Base-by-base conservation (phyloP, 2,329 filamentous ascomycete species). In the Parascedosporium putredinis region DNA sequence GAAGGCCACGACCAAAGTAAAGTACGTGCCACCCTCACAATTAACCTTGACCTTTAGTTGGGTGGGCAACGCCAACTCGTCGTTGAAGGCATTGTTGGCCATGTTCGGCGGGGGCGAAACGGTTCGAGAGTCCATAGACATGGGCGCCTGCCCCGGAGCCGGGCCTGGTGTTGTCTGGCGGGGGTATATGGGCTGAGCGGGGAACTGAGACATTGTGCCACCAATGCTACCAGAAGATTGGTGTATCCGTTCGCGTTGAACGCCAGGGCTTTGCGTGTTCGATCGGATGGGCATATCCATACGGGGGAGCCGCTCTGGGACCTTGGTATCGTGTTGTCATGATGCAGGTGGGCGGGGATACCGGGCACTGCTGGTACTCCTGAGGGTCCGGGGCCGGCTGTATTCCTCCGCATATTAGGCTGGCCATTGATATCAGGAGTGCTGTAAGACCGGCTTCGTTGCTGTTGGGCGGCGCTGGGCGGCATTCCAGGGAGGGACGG, bases 31-130 rank as follows among this genome's bases (percentile, higher is more conserved):
- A 43, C 67, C 71, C 52, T 93, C 88, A 62, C 88, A 94, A 61
- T 91, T 91, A 51, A 98, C 89, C 64, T 94, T 95, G 47, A 96
- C 90, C 68, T 96, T 97, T 47, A 98, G 76, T 61, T 97, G 93
- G 6, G 86, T 82, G 43, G 75, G 79, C 46, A 76, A 64, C 22
- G 69, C 73, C 58, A 77, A 60, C 22, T 89, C 61, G 46, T n/a
- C 20, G 16, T 38, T 43, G 9, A 29, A 16, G 64, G 65, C 70
- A 57, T 61, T 76, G 53, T 59, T 36, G 10, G 18, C 36, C 44
- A 34, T 4, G 45, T 49, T 25, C n/a, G 22, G 63, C 2, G 69
- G 65, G 6, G 76, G 73, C 4, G 76, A 75, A 24, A 70, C 69
- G 5, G 71, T 69, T 42, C 69, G 65, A 25, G 63, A 65, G 40